Evolutionary conservation across 495 filamentous ascomycete genomes (phyloP).

Genomic region (Durotheca rogersii): DNA sequence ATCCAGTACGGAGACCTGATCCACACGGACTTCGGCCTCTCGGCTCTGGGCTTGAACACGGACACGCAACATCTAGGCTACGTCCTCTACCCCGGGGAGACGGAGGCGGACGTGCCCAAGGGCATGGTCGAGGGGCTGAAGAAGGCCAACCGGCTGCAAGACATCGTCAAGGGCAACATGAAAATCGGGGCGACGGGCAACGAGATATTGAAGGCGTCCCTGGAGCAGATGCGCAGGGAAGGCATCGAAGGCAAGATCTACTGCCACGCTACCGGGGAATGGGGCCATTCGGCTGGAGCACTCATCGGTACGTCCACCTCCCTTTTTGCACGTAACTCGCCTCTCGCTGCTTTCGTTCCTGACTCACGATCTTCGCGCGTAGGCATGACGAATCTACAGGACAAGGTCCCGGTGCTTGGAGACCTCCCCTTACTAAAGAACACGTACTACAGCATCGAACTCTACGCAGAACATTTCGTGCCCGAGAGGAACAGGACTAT

Average conservation of each 20-base stretch:
- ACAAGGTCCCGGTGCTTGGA: conserved; percentile 44
- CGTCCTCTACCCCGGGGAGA: conserved; percentile 45
- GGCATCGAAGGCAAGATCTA: conserved; percentile 49
- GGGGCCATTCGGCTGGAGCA: conserved; percentile 50
- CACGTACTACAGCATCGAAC: conserved; percentile 51
- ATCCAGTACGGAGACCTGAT: conserved; percentile 47
- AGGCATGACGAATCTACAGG: conserved; percentile 52
- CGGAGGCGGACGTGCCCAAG: conserved; percentile 40
- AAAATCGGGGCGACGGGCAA: conserved; percentile 44
- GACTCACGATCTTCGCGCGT: too few species aligned
- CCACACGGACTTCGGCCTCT: conserved; percentile 51
- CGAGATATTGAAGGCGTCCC: conserved; percentile 39
- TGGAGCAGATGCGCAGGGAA: conserved; percentile 42
- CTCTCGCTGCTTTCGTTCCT: too few species aligned
- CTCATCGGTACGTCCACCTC: conserved; percentile 41
- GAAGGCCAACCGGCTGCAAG: conserved; percentile 47
- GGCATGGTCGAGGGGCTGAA: conserved; percentile 42
- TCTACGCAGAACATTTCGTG: conserved; percentile 48
- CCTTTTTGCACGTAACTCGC: too few species aligned
- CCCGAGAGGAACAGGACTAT: conserved; percentile 43
- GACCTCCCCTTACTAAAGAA: conserved; percentile 43
- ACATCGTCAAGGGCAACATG: conserved; percentile 47
- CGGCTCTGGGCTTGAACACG: conserved; percentile 49
- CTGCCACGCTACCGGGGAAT: conserved; percentile 52
- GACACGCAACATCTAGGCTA: conserved; percentile 53